phyloP scores from a whole-genome alignment of 2,329 filamentous ascomycete genomes.

The Didymella pomorum region DNA sequence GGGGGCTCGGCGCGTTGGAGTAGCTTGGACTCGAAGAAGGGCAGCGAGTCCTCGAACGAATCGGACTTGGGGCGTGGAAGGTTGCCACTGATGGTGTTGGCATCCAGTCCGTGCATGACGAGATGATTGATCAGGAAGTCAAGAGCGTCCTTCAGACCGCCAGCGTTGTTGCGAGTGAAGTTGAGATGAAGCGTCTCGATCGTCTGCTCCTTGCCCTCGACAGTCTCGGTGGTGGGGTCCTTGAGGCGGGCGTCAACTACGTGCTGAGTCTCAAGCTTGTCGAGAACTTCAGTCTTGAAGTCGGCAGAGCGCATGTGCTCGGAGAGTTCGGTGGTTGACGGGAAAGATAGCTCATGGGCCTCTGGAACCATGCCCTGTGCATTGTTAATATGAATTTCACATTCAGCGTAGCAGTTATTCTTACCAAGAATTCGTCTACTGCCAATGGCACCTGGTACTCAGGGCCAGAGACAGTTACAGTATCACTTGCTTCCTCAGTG shows the following conservation, averaged over 20 bases:
- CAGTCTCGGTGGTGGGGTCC: constrained; percentile 53
- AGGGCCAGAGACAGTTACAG: constrained; percentile 92
- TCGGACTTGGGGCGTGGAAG: constrained; percentile 98
- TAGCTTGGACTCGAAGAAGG: constrained; percentile 96
- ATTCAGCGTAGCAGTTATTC: not conserved
- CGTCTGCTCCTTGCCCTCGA: constrained; percentile 53
- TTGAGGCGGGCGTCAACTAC: constrained; percentile 86
- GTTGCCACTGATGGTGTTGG: constrained; percentile 82
- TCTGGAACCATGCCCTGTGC: constrained; percentile 92
- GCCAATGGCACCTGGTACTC: constrained; percentile 98
- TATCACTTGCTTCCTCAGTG: constrained; percentile 95
- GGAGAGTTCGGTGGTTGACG: constrained; percentile 76
- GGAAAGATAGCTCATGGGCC: constrained; percentile 88
- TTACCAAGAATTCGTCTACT: constrained; percentile 89
- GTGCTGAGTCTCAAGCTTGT: constrained; percentile 88
- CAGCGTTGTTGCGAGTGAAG: constrained; percentile 97
- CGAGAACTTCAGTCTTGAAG: constrained; percentile 79
- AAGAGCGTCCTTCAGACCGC: constrained; percentile 92
- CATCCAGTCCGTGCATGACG: constrained; percentile 88
- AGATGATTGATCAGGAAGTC: constrained; percentile 90
- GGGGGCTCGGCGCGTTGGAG: constrained; percentile 89
- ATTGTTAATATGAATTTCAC: constrained; percentile 39
- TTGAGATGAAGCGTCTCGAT: constrained; percentile 59
- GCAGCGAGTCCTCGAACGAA: constrained; percentile 95
- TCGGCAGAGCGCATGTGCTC: constrained; percentile 83